Conservation (phyloP, 2,329 filamentous ascomycete species). For the Colletotrichum sp. region DNA sequence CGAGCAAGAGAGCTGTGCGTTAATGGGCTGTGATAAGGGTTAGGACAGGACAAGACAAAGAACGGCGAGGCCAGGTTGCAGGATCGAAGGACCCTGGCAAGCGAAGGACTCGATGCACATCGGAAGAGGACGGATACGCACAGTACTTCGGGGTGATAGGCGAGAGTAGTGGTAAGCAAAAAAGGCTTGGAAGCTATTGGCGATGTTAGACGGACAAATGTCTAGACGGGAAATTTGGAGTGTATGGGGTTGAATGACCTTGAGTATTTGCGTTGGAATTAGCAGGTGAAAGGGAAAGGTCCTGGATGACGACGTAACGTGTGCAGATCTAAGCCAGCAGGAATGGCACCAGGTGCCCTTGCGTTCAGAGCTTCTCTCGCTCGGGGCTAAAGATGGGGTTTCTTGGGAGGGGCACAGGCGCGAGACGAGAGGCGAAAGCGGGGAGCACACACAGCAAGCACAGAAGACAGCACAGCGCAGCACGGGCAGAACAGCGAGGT, state of each 20-base stretch:
- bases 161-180: background rate
- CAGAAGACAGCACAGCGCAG: background rate
- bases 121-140: background rate
- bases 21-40: slow-evolving; percentile 19
- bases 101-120: background rate
- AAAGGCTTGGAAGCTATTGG: slow-evolving; percentile 2
- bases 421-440: background rate
- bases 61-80: slow-evolving; percentile 17
- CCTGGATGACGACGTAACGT: slow-evolving; percentile 24
- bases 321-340: slow-evolving; percentile 21
- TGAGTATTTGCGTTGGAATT: slow-evolving; percentile 19
- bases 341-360: slow-evolving; percentile 19
- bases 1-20: slow-evolving; percentile 20
- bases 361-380: slow-evolving; percentile 18
- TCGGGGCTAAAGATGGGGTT: slow-evolving; percentile 15
- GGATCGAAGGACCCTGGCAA: background rate
- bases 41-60: background rate
- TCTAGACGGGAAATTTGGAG: slow-evolving; percentile 3
- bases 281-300: slow-evolving; percentile 19
- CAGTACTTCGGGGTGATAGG: background rate
- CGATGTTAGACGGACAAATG: slow-evolving; percentile 7
- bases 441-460: background rate
- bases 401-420: background rate
- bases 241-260: slow-evolving; percentile 16
- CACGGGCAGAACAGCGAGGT: background rate